phyloP scores from a whole-genome alignment of 768 basidiomycete species.

The Rhizopogon vulgaris region DNA sequence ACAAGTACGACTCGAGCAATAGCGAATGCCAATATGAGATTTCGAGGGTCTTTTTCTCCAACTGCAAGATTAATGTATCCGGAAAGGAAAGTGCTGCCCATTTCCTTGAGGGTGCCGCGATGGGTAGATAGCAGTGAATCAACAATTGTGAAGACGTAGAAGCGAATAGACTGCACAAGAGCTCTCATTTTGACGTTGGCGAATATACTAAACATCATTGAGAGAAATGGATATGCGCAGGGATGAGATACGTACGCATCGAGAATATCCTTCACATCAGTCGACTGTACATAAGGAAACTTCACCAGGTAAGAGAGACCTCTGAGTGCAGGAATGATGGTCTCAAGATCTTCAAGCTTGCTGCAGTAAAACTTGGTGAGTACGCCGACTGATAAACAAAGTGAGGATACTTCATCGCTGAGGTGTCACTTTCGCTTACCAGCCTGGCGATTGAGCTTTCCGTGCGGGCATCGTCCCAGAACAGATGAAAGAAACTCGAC shows the following conservation, averaged over 20 bases:
- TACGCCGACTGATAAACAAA: conserved; percentile 58
- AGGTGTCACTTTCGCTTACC: conserved; percentile 40
- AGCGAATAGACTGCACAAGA: conserved; percentile 76
- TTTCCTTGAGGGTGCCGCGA: conserved; percentile 54
- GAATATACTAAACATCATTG: conserved; percentile 50
- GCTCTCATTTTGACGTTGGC: conserved; percentile 74
- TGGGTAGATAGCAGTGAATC: conserved; percentile 46
- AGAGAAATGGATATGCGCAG: not conserved
- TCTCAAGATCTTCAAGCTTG: conserved; percentile 83
- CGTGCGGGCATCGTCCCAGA: conserved; percentile 51
- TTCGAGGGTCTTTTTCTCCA: conserved; percentile 96
- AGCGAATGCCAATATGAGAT: conserved; percentile 84
- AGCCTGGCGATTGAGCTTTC: conserved; percentile 71
- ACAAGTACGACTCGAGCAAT: conserved; percentile 81
- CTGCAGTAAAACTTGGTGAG: conserved; percentile 77
- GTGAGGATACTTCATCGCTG: not conserved
- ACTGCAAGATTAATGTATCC: conserved; percentile 80
- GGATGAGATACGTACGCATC: conserved; percentile 44
- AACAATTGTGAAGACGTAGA: conserved; percentile 73
- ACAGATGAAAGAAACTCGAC: conserved; percentile 77
- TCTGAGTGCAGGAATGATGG: conserved; percentile 73
- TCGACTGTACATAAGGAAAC: conserved; percentile 55
- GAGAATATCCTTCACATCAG: conserved; percentile 56
- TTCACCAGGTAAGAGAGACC: conserved; percentile 66
- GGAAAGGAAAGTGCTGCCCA: conserved; percentile 67